Percentiles rank a stretch among this genome's conserved stretches.
These are phyloP conservation scores for Rhodotorula sp. DNA, from an alignment of 1,284 basidiomycete species.

Conservation along the genomic window DNA sequence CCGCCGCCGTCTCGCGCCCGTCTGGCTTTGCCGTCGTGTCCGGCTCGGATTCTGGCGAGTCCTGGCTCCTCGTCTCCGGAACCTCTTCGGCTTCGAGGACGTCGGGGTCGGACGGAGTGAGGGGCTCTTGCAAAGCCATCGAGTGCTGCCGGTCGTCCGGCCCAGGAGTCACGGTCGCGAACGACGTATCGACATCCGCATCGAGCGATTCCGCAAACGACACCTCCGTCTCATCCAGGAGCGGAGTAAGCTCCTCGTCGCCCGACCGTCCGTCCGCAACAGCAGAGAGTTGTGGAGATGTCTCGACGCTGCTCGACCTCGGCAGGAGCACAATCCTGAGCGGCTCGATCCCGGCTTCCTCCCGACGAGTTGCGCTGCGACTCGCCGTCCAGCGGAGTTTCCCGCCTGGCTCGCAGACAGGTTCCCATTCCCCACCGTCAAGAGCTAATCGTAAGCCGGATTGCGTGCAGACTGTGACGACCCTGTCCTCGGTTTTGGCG, in stretches of 20 bases:
- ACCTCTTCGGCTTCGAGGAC: neutral
- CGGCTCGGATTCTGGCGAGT: no score
- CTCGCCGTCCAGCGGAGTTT: neutral
- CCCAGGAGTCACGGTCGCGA: neutral
- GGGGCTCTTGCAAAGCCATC: neutral
- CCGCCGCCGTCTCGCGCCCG: no score
- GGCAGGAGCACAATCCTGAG: no score
- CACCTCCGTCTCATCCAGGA: neutral
- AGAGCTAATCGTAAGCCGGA: neutral
- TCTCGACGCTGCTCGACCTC: neutral
- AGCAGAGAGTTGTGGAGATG: neutral
- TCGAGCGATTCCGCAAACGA: conserved; percentile 3
- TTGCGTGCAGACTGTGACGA: conserved; percentile 12
- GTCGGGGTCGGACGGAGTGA: no score
- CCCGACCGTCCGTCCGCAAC: neutral
- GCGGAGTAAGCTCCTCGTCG: neutral
- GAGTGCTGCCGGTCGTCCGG: neutral
- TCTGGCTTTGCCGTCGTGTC: no score
- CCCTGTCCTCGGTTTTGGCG: conserved; percentile 6
- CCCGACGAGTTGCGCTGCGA: neutral
- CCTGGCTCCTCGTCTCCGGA: no score
- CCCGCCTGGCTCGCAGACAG: neutral
- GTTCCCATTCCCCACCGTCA: no score
- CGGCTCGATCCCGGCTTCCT: no score
- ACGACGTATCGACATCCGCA: neutral